Evolutionary conservation across 371 early-diverging fungal genomes (phyloP), one percentile per base, ranked within the genome.

Genomic region (Apophysomyces ossiformis): DNA sequence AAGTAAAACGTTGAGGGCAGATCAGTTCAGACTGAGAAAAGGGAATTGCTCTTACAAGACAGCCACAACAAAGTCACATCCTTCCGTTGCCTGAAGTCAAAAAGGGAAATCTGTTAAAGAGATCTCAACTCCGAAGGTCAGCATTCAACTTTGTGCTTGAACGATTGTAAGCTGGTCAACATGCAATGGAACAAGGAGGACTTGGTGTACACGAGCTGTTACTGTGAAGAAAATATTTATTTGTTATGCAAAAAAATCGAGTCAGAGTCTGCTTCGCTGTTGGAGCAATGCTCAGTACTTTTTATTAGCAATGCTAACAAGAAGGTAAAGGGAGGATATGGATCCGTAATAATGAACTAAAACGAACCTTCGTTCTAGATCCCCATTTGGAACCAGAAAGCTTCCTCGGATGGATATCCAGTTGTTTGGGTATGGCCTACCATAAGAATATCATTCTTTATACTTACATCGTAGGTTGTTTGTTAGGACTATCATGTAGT

Each of bases 211-310:
- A 82, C 82, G 3, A 32, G 63, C 8, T 68, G 69, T 38, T 82
- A 82, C 58, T 82, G 82, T 61, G 82, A 82, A 66, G 82, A 82
- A 46, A 82, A 82, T 26, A 70, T 82, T 15, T 79, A 82, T 38
- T 65, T 71, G 65, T 46, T 82, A 8, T 82, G 82, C 43, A 61
- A 63, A 58, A 44, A 58, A 3, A 63, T 82, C 13, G 39, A 59
- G n/a, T 63, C 66, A 15, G 69, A 61, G 5, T 37, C 60, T 32
- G 58, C 60, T 11, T 61, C 66, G 4, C 18, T 58, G 15, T 32
- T 82, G 11, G 65, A 73, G 2, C 35, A 61, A 8, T 69, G 54
- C 36, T 69, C 65, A 8, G 79, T 79, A 13, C 57, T 82, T 8
- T 82, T 78, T 38, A 74, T 82, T 15, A 82, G 79, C 47, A 82